A percentile compares a stretch with the other conserved stretches of the same genome.
Conservation (phyloP, 495 filamentous ascomycete genomes). For the Penicillium alfredii region DNA sequence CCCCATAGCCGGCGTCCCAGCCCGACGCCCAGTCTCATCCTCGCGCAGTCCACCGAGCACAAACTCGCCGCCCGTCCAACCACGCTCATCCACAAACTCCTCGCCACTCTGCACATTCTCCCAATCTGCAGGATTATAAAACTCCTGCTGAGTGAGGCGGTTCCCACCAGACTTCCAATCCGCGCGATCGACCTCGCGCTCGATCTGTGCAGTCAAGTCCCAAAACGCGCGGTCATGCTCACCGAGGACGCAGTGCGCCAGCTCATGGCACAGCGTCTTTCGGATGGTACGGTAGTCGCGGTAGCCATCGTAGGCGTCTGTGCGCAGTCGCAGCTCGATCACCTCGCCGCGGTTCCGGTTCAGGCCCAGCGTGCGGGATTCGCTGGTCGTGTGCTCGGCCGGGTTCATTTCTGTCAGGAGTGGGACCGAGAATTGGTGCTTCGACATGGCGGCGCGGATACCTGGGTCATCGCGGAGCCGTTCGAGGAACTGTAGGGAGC, state of each 20-base stretch:
- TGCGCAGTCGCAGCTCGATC: slow-evolving; percentile 84
- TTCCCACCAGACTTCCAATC: slow-evolving; percentile 71
- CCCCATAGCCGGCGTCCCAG: slow-evolving; percentile 18
- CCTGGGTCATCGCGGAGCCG: slow-evolving; percentile 77
- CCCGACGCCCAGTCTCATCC: slow-evolving; percentile 17
- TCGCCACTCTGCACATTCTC: slow-evolving; percentile 42
- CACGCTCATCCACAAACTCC: slow-evolving; percentile 65
- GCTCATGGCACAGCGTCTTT: slow-evolving; percentile 89
- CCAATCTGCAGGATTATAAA: slow-evolving; percentile 61
- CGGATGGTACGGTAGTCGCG: slow-evolving; percentile 85
- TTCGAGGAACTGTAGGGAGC: slow-evolving; percentile 65
- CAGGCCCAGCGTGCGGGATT: slow-evolving; percentile 75
- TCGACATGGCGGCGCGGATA: slow-evolving; percentile 73
- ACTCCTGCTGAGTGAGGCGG: slow-evolving; percentile 58
- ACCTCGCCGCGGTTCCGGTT: slow-evolving; percentile 86
- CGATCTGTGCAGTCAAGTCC: slow-evolving; percentile 77
- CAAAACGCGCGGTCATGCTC: slow-evolving; percentile 85
- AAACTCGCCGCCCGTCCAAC: slow-evolving; percentile 85
- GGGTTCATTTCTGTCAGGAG: slow-evolving; percentile 96
- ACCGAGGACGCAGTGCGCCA: slow-evolving; percentile 83
- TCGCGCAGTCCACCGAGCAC: slow-evolving; percentile 59
- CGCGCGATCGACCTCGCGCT: slow-evolving; percentile 71
- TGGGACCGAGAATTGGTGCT: slow-evolving; percentile 79
- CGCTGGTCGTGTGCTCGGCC: slow-evolving; percentile 68
- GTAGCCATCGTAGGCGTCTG: slow-evolving; percentile 92